Evolutionary conservation across 495 filamentous ascomycete species (phyloP).

Genomic region (Penicillium coffeae): DNA sequence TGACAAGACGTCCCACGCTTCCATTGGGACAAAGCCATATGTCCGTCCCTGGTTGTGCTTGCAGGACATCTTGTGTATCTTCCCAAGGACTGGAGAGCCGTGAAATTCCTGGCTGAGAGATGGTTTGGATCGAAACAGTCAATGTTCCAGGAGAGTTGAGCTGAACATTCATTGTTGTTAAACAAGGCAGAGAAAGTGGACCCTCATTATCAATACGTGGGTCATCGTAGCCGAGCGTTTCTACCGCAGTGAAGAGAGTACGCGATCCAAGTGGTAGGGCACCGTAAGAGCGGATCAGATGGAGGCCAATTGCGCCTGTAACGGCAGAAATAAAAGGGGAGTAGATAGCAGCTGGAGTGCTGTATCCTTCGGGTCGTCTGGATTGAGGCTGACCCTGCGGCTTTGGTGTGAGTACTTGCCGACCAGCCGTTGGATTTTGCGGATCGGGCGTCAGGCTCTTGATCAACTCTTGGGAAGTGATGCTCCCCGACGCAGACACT

Average conservation of each 20-base stretch:
- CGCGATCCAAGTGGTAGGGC: constrained; percentile 45
- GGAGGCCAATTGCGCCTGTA: constrained; percentile 38
- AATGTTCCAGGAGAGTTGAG: constrained; percentile 36
- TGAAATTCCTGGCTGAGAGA: constrained; percentile 35
- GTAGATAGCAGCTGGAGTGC: constrained; percentile 40
- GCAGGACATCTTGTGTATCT: constrained; percentile 14
- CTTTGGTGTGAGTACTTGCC: constrained; percentile 15
- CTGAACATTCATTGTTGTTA: constrained; percentile 41
- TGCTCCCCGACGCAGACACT: constrained; percentile 43
- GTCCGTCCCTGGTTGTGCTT: constrained; percentile 30
- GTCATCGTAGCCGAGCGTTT: constrained; percentile 29
- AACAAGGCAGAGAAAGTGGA: constrained; percentile 23
- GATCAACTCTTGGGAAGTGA: constrained; percentile 35
- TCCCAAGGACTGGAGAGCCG: constrained; percentile 26
- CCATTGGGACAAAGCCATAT: constrained; percentile 52
- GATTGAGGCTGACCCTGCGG: constrained; percentile 27
- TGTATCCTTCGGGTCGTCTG: constrained; percentile 32
- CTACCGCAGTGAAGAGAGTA: constrained; percentile 39
- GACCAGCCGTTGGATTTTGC: constrained; percentile 15
- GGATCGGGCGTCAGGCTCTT: constrained; percentile 36
- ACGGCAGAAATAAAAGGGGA: constrained; percentile 43
- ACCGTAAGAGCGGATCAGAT: constrained; percentile 33
- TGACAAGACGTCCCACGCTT: constrained; percentile 42
- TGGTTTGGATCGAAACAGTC: constrained; percentile 37
- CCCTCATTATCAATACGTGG: constrained; percentile 27